A percentile compares a stretch with the other conserved stretches of the same genome.
phyloP scores from a whole-genome alignment of 306 rosid genomes.

The Gillenia trifoliata region DNA sequence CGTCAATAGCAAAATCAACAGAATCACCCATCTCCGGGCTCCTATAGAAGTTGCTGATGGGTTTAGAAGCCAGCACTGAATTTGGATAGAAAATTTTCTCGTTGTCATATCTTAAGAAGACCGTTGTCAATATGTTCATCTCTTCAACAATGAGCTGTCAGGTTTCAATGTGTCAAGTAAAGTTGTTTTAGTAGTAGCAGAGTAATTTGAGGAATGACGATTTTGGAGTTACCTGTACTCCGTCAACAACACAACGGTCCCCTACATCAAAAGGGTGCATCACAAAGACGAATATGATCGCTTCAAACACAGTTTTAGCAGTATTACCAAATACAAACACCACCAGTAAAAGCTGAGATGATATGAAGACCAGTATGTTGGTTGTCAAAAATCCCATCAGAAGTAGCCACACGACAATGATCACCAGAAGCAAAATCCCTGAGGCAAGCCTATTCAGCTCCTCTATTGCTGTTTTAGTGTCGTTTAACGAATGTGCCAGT shows the following conservation, averaged over 20 bases:
- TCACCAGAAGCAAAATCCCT: slow-evolving; percentile 29
- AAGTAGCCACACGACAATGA: slow-evolving; percentile 58
- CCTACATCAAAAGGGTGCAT: slow-evolving; percentile 92
- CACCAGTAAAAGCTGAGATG: slow-evolving; percentile 70
- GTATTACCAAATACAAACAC: slow-evolving; percentile 74
- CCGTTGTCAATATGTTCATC: slow-evolving; percentile 79
- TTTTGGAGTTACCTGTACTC: slow-evolving; percentile 60
- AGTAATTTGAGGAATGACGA: background rate
- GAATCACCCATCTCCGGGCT: slow-evolving; percentile 83
- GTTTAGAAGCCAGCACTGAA: slow-evolving; percentile 67
- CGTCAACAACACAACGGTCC: slow-evolving; percentile 86
- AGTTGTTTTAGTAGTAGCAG: slow-evolving; percentile 1
- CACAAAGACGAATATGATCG: slow-evolving; percentile 80
- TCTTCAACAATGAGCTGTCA: slow-evolving; percentile 82
- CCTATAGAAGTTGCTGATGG: slow-evolving; percentile 80
- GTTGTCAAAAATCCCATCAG: slow-evolving; percentile 77
- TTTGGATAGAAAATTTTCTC: slow-evolving; percentile 88
- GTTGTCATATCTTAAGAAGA: slow-evolving; percentile 72
- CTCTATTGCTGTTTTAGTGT: slow-evolving; percentile 78
- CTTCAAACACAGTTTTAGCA: slow-evolving; percentile 76
- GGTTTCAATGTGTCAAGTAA: slow-evolving; percentile 14
- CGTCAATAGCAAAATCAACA: slow-evolving; percentile 58
- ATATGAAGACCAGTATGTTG: slow-evolving; percentile 58
- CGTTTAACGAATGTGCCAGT: slow-evolving; percentile 66
- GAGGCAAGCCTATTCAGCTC: slow-evolving; percentile 71